Conservation (phyloP, 2,329 filamentous ascomycete species). For the Didymella arachidicola region DNA sequence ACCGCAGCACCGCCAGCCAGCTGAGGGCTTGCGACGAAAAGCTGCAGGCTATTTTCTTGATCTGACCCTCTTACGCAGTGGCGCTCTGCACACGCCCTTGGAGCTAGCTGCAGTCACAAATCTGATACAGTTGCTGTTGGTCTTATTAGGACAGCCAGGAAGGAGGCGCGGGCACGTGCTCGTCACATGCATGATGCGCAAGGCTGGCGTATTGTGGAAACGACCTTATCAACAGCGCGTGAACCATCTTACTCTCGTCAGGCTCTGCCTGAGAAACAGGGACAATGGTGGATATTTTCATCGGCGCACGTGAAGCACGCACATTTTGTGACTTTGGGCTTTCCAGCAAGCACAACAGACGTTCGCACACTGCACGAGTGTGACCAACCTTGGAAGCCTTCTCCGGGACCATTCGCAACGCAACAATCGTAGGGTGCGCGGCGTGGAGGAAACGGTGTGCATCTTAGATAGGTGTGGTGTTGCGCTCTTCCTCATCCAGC, state of each 20-base stretch:
- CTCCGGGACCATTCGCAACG: neutral
- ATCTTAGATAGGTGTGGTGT: neutral
- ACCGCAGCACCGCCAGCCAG: neutral
- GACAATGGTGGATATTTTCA: neutral
- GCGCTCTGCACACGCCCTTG: slow-evolving; percentile 1
- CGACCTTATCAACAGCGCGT: neutral
- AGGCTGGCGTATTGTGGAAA: neutral
- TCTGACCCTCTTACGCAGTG: neutral
- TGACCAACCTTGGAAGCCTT: no score
- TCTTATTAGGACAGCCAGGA: neutral
- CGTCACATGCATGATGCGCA: slow-evolving; percentile 1
- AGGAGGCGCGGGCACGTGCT: slow-evolving; percentile 4
- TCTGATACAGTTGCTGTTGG: slow-evolving; percentile 3
- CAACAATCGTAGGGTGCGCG: neutral
- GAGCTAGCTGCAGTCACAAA: slow-evolving; percentile 4
- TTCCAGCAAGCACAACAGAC: neutral
- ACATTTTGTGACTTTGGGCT: no score
- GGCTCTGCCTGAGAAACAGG: neutral
- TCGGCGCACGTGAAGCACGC: neutral
- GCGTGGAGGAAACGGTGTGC: neutral
- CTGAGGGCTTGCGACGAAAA: neutral
- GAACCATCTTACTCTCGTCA: neutral
- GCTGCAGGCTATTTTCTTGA: neutral
- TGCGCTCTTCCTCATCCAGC: neutral
- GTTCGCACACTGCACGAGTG: neutral